Conservation (phyloP, 192 early-diverging fungal genomes). For the Coemansia furcata region DNA sequence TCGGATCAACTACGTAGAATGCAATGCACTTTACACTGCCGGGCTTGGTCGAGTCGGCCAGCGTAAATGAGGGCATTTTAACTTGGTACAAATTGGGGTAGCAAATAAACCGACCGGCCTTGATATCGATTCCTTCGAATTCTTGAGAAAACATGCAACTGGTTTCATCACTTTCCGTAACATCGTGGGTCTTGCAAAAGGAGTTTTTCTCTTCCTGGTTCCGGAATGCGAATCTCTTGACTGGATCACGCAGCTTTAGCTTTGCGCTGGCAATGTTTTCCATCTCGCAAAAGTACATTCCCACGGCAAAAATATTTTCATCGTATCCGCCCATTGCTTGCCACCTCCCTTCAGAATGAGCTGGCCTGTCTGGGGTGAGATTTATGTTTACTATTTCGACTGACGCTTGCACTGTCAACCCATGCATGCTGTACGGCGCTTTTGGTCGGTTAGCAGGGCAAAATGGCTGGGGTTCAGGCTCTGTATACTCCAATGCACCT, state of each 20-base stretch:
- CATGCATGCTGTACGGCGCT: constrained; percentile 28
- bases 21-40: not conserved
- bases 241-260: not conserved
- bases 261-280: constrained; percentile 56
- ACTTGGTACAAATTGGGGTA: not conserved
- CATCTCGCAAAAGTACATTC: constrained; percentile 67
- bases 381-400: constrained; percentile 67
- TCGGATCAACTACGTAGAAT: not conserved
- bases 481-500: too few species aligned
- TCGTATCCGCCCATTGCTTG: constrained; percentile 67
- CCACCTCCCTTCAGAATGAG: constrained; percentile 57
- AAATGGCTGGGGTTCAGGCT: too few species aligned
- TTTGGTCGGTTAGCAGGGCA: not conserved
- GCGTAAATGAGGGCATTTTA: not conserved
- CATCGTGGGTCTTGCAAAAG: not conserved
- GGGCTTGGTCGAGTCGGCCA: not conserved
- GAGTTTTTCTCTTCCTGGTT: not conserved
- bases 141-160: not conserved
- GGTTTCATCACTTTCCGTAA: not conserved
- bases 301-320: constrained; percentile 70
- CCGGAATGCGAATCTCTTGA: not conserved
- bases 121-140: not conserved
- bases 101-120: not conserved
- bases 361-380: constrained; percentile 61
- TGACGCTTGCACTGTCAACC: constrained; percentile 57